A percentile compares a stretch with the other conserved stretches of the same genome.
These are phyloP conservation scores for Hylodesmum podocarpum DNA, from an alignment of 306 rosid species.

Conservation along the genomic window DNA sequence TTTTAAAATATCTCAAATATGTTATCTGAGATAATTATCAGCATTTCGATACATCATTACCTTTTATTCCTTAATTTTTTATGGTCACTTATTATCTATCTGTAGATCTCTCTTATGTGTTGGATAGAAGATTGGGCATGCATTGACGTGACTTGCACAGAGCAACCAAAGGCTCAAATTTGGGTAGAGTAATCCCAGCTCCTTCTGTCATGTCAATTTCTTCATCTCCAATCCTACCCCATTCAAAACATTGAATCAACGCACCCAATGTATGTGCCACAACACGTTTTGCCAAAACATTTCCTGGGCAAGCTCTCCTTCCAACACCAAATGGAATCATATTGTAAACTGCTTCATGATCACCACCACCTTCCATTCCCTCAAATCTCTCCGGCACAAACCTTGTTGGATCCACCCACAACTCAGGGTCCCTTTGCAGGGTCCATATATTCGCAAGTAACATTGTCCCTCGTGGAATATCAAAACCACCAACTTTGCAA, in stretches of 20 bases:
- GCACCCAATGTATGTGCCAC: slow-evolving; percentile 29
- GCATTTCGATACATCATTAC: too few relatives aligned
- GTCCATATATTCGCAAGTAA: slow-evolving; percentile 47
- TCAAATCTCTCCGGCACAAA: slow-evolving; percentile 50
- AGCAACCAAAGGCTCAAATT: slow-evolving; percentile 35
- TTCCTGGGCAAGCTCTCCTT: slow-evolving; percentile 53
- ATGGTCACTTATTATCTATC: too few relatives aligned
- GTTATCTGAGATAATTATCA: too few relatives aligned
- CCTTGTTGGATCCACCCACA: slow-evolving; percentile 37
- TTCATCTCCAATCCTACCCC: slow-evolving; percentile 21
- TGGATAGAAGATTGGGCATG: too few relatives aligned
- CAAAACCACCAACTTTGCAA: slow-evolving; percentile 41
- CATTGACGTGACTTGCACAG: slow-evolving; percentile 28
- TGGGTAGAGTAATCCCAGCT: slow-evolving; percentile 17
- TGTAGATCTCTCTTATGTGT: too few relatives aligned
- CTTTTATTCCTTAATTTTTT: too few relatives aligned
- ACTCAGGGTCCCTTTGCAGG: slow-evolving; percentile 36
- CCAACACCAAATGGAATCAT: slow-evolving; percentile 54
- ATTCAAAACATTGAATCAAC: slow-evolving; percentile 39
- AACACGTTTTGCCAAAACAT: slow-evolving; percentile 28
- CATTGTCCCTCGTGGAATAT: slow-evolving; percentile 45
- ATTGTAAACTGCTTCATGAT: background rate
- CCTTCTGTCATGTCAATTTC: slow-evolving; percentile 41
- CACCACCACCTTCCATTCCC: background rate
- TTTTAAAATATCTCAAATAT: too few relatives aligned